phyloP scores from a whole-genome alignment of 768 basidiomycete species.

The Cyclocybe aegerita region DNA sequence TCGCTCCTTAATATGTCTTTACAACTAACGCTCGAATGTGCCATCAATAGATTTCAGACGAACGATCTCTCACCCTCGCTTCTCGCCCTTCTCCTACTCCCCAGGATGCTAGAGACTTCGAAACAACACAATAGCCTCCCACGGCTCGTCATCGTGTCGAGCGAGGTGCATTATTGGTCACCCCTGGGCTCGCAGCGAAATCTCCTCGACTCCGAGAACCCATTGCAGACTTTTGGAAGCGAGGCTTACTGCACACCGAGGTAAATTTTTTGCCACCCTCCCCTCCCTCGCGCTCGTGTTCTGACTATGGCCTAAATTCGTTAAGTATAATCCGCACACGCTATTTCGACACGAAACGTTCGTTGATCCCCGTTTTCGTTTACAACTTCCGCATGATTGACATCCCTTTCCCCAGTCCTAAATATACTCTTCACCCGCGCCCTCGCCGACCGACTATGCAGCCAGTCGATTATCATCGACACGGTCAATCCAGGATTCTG shows the following conservation, averaged over 20 bases:
- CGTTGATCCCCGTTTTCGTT: too few species aligned
- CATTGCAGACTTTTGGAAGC: too few species aligned
- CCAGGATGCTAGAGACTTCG: slow-evolving; percentile 36
- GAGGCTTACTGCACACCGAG: too few species aligned
- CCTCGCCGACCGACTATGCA: slow-evolving; percentile 29
- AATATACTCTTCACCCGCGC: slow-evolving; percentile 40
- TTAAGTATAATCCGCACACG: too few species aligned
- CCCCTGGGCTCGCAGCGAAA: too few species aligned
- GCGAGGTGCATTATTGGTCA: slow-evolving; percentile 37
- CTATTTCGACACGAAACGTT: too few species aligned
- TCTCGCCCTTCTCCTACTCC: slow-evolving; percentile 39
- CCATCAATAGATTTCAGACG: slow-evolving; percentile 42
- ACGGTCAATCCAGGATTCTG: slow-evolving; percentile 47
- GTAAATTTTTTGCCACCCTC: too few species aligned
- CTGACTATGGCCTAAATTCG: too few species aligned
- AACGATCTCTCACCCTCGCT: slow-evolving; percentile 41
- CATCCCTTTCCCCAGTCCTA: slow-evolving; percentile 31
- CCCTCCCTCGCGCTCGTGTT: too few species aligned
- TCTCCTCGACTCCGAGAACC: too few species aligned
- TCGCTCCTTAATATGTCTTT: background rate
- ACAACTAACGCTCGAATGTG: background rate
- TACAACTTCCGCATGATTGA: too few species aligned
- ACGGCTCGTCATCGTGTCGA: slow-evolving; percentile 39
- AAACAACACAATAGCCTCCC: slow-evolving; percentile 25
- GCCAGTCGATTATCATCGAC: slow-evolving; percentile 31